Evolutionary conservation across 2,329 filamentous ascomycete species (phyloP), one percentile per base, ranked within the genome.

Genomic region (Venturia nashicola): DNA sequence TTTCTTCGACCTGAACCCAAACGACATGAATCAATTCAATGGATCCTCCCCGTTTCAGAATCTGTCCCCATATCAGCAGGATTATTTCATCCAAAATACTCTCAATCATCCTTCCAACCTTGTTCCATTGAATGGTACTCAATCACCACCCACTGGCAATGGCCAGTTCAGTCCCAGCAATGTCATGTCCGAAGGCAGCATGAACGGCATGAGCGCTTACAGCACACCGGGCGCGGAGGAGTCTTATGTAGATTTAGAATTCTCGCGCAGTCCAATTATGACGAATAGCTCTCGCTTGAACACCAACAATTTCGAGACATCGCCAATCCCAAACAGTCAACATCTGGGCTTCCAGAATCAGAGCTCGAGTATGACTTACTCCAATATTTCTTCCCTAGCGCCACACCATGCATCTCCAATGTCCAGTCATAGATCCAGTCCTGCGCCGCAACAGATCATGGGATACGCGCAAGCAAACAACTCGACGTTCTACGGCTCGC

Each of bases 81-180:
- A 57, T 36, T 57, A 57, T 36, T 18, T 39, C 11, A 27, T 2
- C 18, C 51, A 57, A 12, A 14, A 16, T 5, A 44, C 9, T 32
- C 59, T 43, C 27, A 46, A 43, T 8, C 27, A 18, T 43, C 18
- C 36, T 11, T 61, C 59, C 39, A 23, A 61, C 14, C 36, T 34
- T 43, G 6, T 61, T 43, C 51, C 27, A 16, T n/a, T 43, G 39
- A 5, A 44, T 23, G 42, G 72, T 46, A 72, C 69, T 61, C 67
- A 72, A 43, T 76, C 74, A 8, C 74, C 74, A 32, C 72, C 72
- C 36, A 62, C 59, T 20, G 61, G 65, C 20, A 69, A 72, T 64
- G 74, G 75, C 43, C 70, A 75, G 55, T 66, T 75, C 42, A 76
- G 73, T 59, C 72, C 74, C 9, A 72, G 75, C 48, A 69, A 71